phyloP scores from a whole-genome alignment of 1,139 yeast genomes.

The Saccharomyces hybrid region DNA sequence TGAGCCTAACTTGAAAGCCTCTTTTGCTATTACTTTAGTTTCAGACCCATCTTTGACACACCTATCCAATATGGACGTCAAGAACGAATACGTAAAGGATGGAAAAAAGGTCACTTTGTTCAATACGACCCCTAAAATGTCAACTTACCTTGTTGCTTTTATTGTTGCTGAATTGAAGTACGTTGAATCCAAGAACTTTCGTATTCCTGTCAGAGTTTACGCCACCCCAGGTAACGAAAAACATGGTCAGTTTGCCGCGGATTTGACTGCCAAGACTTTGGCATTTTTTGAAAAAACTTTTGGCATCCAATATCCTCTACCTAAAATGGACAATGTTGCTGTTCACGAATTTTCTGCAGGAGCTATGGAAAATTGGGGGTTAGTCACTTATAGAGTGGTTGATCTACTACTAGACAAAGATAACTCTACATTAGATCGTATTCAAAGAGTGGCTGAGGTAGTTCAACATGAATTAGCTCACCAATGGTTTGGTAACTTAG shows the following conservation, averaged over 20 bases:
- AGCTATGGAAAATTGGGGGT: constrained; percentile 92
- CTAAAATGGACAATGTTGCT: constrained; percentile 77
- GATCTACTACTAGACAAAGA: constrained; percentile 63
- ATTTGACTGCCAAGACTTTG: constrained; percentile 66
- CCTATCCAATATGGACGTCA: constrained; percentile 66
- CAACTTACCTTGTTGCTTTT: constrained; percentile 75
- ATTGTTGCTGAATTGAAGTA: constrained; percentile 73
- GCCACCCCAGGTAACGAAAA: constrained; percentile 67
- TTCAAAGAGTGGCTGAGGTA: constrained; percentile 77
- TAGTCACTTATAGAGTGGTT: constrained; percentile 73
- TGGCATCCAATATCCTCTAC: constrained; percentile 68
- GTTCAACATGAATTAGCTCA: constrained; percentile 88
- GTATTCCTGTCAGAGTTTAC: constrained; percentile 73
- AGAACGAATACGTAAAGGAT: constrained; percentile 37
- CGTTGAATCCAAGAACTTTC: constrained; percentile 57
- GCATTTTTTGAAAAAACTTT: constrained; percentile 66
- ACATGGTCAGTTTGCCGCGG: constrained; percentile 61
- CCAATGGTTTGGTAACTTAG: constrained; percentile 90
- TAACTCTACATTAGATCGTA: constrained; percentile 58
- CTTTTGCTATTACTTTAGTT: constrained; percentile 55
- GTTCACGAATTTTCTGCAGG: constrained; percentile 79
- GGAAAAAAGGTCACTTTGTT: constrained; percentile 50
- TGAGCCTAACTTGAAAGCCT: constrained; percentile 71
- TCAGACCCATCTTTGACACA: constrained; percentile 53
- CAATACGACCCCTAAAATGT: constrained; percentile 66